phyloP scores from a whole-genome alignment of 2,329 filamentous ascomycete species.

The Eurotiales sp. region DNA sequence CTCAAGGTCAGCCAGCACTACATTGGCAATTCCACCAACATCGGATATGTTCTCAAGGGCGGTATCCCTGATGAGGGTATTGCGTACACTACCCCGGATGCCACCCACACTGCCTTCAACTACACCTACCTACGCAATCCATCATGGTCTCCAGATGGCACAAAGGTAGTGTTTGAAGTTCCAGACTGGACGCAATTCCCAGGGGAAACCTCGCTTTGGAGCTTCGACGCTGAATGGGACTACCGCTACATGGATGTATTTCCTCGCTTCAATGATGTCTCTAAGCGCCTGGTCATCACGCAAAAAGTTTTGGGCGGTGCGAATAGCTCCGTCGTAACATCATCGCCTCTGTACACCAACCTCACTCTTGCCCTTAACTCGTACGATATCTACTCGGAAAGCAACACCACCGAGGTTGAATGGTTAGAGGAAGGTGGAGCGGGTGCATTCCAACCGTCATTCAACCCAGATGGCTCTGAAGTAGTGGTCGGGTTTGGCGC shows the following conservation, averaged over 20 bases:
- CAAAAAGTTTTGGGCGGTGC: not conserved
- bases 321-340: not conserved
- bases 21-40: not conserved
- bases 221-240: conserved; percentile 14
- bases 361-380: conserved; percentile 14
- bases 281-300: not conserved
- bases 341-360: not conserved
- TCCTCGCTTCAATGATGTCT: conserved; percentile 1
- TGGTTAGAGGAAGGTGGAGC: conserved; percentile 25
- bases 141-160: conserved; percentile 13
- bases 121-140: conserved; percentile 5
- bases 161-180: conserved; percentile 14
- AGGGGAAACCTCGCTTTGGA: conserved; percentile 7
- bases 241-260: conserved; percentile 15
- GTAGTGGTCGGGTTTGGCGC: conserved; percentile 38
- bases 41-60: conserved; percentile 14
- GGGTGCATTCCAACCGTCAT: conserved; percentile 41
- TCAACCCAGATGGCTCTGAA: conserved; percentile 36
- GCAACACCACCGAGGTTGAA: conserved; percentile 21
- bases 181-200: conserved; percentile 6
- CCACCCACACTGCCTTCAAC: not conserved
- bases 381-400: conserved; percentile 33
- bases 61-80: conserved; percentile 7
- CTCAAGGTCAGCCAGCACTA: conserved; percentile 12
- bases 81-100: not conserved